A percentile compares a stretch with the other conserved stretches of the same genome.
These are phyloP conservation scores for Sporisorium graminicola DNA, from an alignment of 1,284 basidiomycete genomes.

Conservation along the genomic window DNA sequence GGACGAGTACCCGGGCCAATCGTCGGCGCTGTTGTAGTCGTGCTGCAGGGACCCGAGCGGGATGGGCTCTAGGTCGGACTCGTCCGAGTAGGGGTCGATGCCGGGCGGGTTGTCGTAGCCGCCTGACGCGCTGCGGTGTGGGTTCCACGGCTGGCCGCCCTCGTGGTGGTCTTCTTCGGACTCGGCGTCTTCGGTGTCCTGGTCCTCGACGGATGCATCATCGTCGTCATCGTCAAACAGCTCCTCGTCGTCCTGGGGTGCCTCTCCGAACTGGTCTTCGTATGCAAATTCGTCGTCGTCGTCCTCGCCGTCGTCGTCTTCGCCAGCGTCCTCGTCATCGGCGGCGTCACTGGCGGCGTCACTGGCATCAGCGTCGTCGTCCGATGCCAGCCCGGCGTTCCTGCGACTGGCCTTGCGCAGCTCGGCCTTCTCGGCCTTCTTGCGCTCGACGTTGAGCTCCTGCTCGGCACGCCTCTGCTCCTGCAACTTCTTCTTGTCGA, in stretches of 20 bases:
- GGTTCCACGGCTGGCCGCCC: slow-evolving; percentile 20
- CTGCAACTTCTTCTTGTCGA: slow-evolving; percentile 46
- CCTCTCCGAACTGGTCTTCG: slow-evolving; percentile 50
- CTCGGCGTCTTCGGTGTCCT: slow-evolving; percentile 29
- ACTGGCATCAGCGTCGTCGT: slow-evolving; percentile 26
- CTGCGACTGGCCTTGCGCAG: slow-evolving; percentile 17
- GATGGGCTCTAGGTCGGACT: slow-evolving; percentile 60
- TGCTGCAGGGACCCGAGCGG: slow-evolving; percentile 52
- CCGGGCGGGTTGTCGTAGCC: slow-evolving; percentile 40
- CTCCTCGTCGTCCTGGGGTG: slow-evolving; percentile 46
- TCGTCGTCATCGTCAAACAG: slow-evolving; percentile 36
- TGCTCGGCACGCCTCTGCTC: slow-evolving; percentile 54
- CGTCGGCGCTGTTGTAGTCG: slow-evolving; percentile 42
- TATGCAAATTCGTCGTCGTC: slow-evolving; percentile 66
- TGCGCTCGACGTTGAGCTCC: slow-evolving; percentile 60
- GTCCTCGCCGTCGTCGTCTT: slow-evolving; percentile 21
- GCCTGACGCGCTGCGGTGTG: slow-evolving; percentile 19
- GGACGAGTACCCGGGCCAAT: slow-evolving; percentile 40
- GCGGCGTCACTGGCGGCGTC: slow-evolving; percentile 19
- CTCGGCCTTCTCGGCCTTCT: slow-evolving; percentile 55
- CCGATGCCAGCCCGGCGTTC: slow-evolving; percentile 29
- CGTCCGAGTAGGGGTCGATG: slow-evolving; percentile 39
- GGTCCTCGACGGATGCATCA: slow-evolving; percentile 23
- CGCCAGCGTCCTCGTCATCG: slow-evolving; percentile 46
- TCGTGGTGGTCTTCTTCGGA: slow-evolving; percentile 11